These are phyloP conservation scores for Hypoxylon fragiforme DNA, from an alignment of 495 filamentous ascomycete species.

Conservation along the genomic window DNA sequence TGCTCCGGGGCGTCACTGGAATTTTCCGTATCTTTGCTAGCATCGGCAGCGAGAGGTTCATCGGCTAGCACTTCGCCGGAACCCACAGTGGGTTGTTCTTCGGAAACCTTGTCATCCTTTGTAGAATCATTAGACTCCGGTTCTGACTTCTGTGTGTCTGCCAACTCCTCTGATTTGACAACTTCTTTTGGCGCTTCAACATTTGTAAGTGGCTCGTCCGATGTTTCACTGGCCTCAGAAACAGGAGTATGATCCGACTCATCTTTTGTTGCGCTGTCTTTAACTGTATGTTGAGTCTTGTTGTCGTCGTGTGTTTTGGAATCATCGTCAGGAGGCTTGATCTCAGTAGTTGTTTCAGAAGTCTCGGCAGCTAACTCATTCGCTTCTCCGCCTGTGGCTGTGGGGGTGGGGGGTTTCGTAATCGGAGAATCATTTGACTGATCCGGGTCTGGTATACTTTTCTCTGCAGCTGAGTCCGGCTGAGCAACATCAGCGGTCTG, in stretches of 20 bases:
- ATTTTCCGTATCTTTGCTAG: not conserved
- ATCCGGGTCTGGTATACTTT: not conserved
- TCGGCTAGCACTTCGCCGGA: not conserved
- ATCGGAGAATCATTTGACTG: not conserved
- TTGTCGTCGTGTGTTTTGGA: not conserved
- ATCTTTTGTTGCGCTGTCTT: not conserved
- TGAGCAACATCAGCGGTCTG: not conserved
- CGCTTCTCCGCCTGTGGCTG: not conserved
- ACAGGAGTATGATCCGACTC: not conserved
- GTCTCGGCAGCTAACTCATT: not conserved
- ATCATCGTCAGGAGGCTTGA: not conserved
- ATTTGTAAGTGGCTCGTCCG: not conserved
- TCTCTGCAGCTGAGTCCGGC: not conserved
- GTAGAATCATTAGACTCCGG: conserved; percentile 1
- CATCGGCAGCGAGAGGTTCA: not conserved
- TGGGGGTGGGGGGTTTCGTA: not conserved
- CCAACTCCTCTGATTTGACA: not conserved
- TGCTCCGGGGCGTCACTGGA: not conserved
- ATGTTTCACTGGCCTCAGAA: not conserved
- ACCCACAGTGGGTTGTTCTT: conserved; percentile 1
- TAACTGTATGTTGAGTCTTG: not conserved
- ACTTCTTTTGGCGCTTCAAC: not conserved
- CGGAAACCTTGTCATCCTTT: conserved; percentile 4
- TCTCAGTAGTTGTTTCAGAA: not conserved
- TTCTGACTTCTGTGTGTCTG: conserved; percentile 1